These are phyloP conservation scores for Condylostoma magnum DNA, from an alignment of 169 alveolate species.

Conservation along the genomic window DNA sequence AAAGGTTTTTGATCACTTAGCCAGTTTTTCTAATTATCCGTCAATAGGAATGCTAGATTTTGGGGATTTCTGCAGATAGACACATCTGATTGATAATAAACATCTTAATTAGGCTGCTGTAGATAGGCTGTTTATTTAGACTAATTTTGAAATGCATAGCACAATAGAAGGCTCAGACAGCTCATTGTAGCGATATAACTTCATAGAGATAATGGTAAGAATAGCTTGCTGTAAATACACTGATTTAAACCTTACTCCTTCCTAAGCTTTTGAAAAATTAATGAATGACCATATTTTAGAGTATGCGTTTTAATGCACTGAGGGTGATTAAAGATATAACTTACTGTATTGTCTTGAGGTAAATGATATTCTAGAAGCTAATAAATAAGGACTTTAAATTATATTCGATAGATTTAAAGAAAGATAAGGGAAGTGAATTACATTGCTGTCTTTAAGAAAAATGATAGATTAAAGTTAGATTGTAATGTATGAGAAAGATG, in stretches of 20 bases:
- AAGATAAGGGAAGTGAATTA: conserved; percentile 43
- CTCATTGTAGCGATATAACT: conserved; percentile 51
- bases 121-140: conserved; percentile 51
- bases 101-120: conserved; percentile 27
- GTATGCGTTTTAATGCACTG: background rate
- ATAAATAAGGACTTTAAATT: conserved; percentile 28
- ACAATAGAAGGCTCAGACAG: conserved; percentile 44
- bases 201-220: conserved; percentile 57
- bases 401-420: conserved; percentile 26
- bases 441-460: conserved; percentile 27
- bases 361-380: conserved; percentile 42
- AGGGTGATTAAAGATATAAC: conserved; percentile 33
- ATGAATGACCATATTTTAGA: conserved; percentile 34
- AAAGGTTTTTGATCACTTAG: conserved; percentile 24
- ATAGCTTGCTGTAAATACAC: conserved; percentile 50
- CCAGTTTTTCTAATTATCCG: conserved; percentile 31
- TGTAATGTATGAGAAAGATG: conserved; percentile 21
- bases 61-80: conserved; percentile 9
- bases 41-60: conserved; percentile 38
- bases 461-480: conserved; percentile 33
- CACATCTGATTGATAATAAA: conserved; percentile 32
- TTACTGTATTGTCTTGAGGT: conserved; percentile 33
- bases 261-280: conserved; percentile 21
- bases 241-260: conserved; percentile 37
- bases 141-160: conserved; percentile 31